phyloP scores from a whole-genome alignment of 2,329 filamentous ascomycete genomes.

The Fusarium fracticaudum region DNA sequence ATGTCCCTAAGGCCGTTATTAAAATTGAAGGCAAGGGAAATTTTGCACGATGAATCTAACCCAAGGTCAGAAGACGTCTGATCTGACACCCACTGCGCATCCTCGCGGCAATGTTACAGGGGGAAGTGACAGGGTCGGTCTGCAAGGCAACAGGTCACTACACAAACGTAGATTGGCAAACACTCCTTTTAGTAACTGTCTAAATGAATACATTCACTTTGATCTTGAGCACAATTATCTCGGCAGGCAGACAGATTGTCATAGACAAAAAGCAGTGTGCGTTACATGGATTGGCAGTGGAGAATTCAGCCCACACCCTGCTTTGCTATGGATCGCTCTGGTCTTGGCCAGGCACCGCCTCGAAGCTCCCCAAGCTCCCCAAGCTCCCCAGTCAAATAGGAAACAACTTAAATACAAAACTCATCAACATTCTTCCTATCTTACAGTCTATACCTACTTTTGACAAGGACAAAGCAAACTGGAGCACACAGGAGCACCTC shows the following conservation, averaged over 20 bases:
- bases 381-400: no score
- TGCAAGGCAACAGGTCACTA: background rate
- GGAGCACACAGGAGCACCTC: background rate
- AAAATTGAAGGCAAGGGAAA: fast-evolving
- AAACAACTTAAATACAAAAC: background rate
- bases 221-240: fast-evolving
- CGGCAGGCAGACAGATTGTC: background rate
- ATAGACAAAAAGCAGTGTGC: background rate
- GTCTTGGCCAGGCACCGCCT: background rate
- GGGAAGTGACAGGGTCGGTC: no score
- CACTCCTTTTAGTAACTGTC: no score
- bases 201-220: background rate
- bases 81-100: fast-evolving
- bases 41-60: no score
- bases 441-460: background rate
- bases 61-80: fast-evolving
- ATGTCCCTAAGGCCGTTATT: fast-evolving
- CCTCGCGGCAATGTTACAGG: background rate
- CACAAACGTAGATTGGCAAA: background rate
- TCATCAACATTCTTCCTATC: background rate
- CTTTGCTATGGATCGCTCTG: background rate
- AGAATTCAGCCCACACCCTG: background rate
- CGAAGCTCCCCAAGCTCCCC: background rate
- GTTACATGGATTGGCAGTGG: background rate
- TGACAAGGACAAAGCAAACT: background rate